Percentiles rank a stretch among this genome's conserved stretches.
These are phyloP conservation scores for Panaeolus cyanescens DNA, from an alignment of 768 basidiomycete species.

Conservation along the genomic window DNA sequence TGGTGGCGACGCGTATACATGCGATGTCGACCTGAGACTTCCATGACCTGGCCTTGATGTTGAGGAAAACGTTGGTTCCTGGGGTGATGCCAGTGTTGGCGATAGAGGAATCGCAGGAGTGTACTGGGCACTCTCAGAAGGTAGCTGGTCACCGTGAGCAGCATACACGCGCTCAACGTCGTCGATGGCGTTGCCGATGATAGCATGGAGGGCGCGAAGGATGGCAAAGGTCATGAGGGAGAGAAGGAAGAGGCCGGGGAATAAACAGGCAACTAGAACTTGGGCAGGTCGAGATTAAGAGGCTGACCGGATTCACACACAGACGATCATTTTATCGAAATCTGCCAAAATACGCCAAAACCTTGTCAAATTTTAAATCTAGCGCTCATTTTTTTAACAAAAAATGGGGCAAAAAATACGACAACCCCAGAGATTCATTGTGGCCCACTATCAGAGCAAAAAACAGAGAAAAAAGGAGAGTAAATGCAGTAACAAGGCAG, in stretches of 20 bases:
- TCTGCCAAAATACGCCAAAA: conserved; percentile 21
- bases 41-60: conserved; percentile 5
- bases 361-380: conserved; percentile 15
- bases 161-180: conserved; percentile 66
- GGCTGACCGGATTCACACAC: conserved; percentile 17
- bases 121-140: neutral
- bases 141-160: conserved; percentile 17
- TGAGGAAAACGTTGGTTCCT: neutral
- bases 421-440: neutral
- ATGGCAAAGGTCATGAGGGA: conserved; percentile 57
- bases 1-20: conserved; percentile 33
- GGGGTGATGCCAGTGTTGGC: neutral
- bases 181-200: conserved; percentile 69
- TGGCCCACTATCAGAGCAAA: neutral
- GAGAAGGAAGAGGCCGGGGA: conserved; percentile 6
- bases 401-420: neutral
- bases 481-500: neutral
- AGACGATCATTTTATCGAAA: conserved; percentile 17
- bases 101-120: neutral
- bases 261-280: conserved; percentile 11
- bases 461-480: neutral
- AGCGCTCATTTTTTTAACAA: conserved; percentile 7
- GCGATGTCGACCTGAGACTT: conserved; percentile 15
- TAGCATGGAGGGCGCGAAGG: conserved; percentile 62
- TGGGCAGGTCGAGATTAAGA: neutral